Percentiles rank a stretch among this genome's conserved stretches.
Conservation (phyloP, 495 filamentous ascomycete genomes). For the Lepidopterella palustris region DNA sequence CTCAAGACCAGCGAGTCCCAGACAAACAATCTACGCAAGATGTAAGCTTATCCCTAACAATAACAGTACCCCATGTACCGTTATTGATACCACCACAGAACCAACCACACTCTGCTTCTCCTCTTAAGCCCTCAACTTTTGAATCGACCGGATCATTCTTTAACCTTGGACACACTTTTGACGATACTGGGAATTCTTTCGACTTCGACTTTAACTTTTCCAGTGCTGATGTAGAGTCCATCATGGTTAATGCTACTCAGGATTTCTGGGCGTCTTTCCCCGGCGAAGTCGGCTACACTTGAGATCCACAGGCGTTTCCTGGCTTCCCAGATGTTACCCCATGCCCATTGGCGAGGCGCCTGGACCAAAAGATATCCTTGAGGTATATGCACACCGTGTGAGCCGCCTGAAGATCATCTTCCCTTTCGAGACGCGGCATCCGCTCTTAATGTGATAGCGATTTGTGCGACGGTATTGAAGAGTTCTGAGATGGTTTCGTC, state of each 20-base stretch:
- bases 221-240: slow-evolving; percentile 21
- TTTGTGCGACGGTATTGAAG: neutral
- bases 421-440: neutral
- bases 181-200: slow-evolving; percentile 7
- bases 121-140: slow-evolving; percentile 11
- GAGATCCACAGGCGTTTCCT: too few species aligned
- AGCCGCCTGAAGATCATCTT: neutral
- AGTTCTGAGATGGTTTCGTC: neutral
- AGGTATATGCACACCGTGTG: too few species aligned
- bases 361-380: too few species aligned
- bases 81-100: neutral
- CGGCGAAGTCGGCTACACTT: slow-evolving; percentile 22
- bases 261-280: slow-evolving; percentile 31
- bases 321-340: too few species aligned
- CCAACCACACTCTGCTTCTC: slow-evolving; percentile 7
- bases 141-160: slow-evolving; percentile 5
- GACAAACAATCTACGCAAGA: neutral
- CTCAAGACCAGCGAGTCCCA: slow-evolving; percentile 5
- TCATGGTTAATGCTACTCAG: slow-evolving; percentile 28
- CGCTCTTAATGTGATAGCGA: neutral
- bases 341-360: too few species aligned
- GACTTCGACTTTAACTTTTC: slow-evolving; percentile 25
- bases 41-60: neutral
- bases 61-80: neutral
- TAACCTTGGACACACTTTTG: slow-evolving; percentile 4